Percentiles rank a stretch among this genome's conserved stretches.
phyloP scores from a whole-genome alignment of 305 asterid genomes.

The Fraxinus albicans region DNA sequence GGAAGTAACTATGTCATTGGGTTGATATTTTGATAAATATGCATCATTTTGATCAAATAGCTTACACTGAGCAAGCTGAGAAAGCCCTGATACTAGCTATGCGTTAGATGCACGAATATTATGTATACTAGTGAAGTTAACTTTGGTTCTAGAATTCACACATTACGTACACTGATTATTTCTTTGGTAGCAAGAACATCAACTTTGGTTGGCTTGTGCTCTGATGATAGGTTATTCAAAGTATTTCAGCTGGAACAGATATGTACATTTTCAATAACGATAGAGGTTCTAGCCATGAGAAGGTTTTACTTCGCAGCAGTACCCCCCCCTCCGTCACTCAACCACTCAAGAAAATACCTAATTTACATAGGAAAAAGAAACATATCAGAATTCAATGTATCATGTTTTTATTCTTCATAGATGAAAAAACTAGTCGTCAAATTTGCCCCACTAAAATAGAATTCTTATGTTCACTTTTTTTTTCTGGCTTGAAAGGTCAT shows the following conservation, averaged over 20 bases:
- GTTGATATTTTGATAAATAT: background rate
- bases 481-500: constrained; percentile 1
- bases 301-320: background rate
- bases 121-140: background rate
- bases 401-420: background rate
- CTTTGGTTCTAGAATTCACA: background rate
- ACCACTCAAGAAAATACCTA: background rate
- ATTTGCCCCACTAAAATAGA: background rate
- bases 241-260: background rate
- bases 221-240: background rate
- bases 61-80: background rate
- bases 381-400: background rate
- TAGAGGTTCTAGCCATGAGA: background rate
- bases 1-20: background rate
- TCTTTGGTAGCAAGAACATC: background rate
- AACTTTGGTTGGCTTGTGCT: background rate
- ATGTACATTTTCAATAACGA: background rate
- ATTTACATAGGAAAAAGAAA: background rate
- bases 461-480: background rate
- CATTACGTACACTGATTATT: background rate
- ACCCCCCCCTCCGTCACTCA: background rate
- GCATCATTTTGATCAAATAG: background rate
- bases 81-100: background rate
- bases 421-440: background rate
- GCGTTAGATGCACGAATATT: background rate